Evolutionary conservation across 2,329 filamentous ascomycete species (phyloP).

Genomic region (Fusarium subtropicale): DNA sequence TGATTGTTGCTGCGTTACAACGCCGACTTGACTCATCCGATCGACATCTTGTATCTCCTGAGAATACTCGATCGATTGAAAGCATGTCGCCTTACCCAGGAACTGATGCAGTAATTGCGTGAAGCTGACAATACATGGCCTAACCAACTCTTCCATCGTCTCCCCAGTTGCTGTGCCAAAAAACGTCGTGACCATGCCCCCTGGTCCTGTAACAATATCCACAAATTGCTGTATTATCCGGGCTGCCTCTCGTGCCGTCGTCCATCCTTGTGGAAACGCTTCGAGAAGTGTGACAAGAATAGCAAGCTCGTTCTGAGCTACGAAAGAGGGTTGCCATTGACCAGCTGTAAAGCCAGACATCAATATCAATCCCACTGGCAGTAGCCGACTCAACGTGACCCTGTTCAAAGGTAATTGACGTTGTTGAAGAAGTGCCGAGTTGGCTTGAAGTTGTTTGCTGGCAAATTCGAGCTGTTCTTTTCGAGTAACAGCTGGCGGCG

Average conservation of each 20-base stretch:
- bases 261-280: slow-evolving; percentile 54
- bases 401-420: slow-evolving; percentile 58
- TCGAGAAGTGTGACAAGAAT: slow-evolving; percentile 53
- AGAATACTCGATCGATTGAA: slow-evolving; percentile 40
- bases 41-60: slow-evolving; percentile 33
- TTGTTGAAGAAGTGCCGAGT: slow-evolving; percentile 56
- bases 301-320: slow-evolving; percentile 52
- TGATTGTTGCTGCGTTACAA: slow-evolving; percentile 31
- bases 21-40: slow-evolving; percentile 12
- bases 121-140: slow-evolving; percentile 40
- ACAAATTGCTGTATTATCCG: slow-evolving; percentile 51
- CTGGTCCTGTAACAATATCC: slow-evolving; percentile 32
- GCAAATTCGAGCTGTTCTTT: slow-evolving; percentile 54
- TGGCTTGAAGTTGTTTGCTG: slow-evolving; percentile 58
- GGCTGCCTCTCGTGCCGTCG: slow-evolving; percentile 51
- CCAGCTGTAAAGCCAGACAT: slow-evolving; percentile 48
- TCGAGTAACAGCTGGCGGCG: slow-evolving; percentile 43
- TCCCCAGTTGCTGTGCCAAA: slow-evolving; percentile 34
- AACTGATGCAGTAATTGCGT: slow-evolving; percentile 49
- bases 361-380: slow-evolving; percentile 54
- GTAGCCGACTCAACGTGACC: slow-evolving; percentile 55
- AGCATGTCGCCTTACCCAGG: slow-evolving; percentile 51
- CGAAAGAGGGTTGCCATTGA: slow-evolving; percentile 41
- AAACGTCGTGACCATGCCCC: slow-evolving; percentile 33
- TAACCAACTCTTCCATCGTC: slow-evolving; percentile 34